Conservation (phyloP, 768 basidiomycete species). For the Dioszegia crocea region DNA sequence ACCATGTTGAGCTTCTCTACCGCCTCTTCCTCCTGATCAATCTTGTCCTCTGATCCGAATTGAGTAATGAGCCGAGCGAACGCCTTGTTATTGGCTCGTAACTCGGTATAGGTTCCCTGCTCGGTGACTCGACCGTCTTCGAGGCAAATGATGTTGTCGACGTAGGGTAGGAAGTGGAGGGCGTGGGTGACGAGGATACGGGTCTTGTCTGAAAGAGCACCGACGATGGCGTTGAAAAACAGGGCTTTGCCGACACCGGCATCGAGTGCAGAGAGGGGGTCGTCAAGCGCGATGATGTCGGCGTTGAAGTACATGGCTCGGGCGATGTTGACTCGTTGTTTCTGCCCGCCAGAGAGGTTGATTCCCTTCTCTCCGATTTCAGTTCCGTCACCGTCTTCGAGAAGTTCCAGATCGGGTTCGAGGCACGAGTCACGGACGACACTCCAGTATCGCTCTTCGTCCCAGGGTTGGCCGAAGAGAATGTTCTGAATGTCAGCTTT, state of each 20-base stretch:
- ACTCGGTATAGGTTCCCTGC: conserved; percentile 69
- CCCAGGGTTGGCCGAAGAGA: conserved; percentile 77
- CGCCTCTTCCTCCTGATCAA: conserved; percentile 52
- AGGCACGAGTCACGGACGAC: conserved; percentile 73
- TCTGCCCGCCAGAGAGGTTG: conserved; percentile 76
- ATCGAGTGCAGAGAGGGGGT: conserved; percentile 80
- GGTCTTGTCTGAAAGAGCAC: conserved; percentile 64
- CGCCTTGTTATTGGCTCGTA: conserved; percentile 62
- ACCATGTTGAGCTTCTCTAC: conserved; percentile 39
- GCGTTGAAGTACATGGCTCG: conserved; percentile 80
- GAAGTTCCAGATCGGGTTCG: conserved; percentile 71
- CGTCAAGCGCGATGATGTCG: conserved; percentile 80
- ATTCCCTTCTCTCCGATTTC: conserved; percentile 87
- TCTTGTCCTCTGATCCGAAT: conserved; percentile 65
- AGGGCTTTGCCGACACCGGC: conserved; percentile 85
- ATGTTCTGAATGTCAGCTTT: conserved; percentile 56
- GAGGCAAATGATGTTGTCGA: conserved; percentile 79
- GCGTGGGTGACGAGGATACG: conserved; percentile 87
- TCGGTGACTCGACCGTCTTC: conserved; percentile 73
- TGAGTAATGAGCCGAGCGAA: conserved; percentile 72
- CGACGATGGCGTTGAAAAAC: conserved; percentile 75
- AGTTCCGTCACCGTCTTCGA: conserved; percentile 72
- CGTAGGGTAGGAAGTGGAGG: conserved; percentile 79
- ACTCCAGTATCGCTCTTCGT: conserved; percentile 75
- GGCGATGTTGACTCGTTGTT: conserved; percentile 74